A percentile compares a stretch with the other conserved stretches of the same genome.
Evolutionary conservation across 164 flowering plant genomes (phyloP).

Genomic region (Malania oleifera): DNA sequence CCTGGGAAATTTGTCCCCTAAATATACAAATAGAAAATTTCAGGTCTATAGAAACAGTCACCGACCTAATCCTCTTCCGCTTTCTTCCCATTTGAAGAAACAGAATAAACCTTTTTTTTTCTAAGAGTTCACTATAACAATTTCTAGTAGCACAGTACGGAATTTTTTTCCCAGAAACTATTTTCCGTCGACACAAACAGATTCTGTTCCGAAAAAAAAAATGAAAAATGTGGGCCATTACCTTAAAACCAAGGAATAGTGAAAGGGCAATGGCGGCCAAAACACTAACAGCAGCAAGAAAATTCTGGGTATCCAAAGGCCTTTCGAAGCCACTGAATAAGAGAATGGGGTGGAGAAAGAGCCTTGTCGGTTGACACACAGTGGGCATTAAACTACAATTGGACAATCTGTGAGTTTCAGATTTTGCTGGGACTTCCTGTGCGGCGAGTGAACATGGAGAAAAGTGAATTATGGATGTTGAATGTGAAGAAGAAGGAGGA

Average conservation of each 20-base stretch:
- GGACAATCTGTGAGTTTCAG: slow-evolving; percentile 12
- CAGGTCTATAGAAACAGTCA: neutral
- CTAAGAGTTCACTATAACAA: too few species aligned
- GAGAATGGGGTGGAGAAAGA: slow-evolving; percentile 45
- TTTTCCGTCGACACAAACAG: neutral
- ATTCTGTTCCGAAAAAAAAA: neutral
- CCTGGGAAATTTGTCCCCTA: neutral
- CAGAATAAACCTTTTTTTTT: too few species aligned
- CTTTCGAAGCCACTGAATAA: slow-evolving; percentile 37
- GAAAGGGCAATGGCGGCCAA: slow-evolving; percentile 80
- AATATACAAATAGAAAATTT: slow-evolving; percentile 1
- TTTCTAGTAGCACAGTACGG: too few species aligned
- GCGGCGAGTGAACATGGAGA: neutral
- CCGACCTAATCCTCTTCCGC: too few species aligned
- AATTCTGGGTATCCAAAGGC: slow-evolving; percentile 67
- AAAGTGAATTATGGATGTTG: slow-evolving; percentile 1
- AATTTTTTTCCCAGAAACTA: too few species aligned
- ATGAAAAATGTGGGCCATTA: slow-evolving; percentile 7
- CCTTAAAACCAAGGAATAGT: slow-evolving; percentile 81
- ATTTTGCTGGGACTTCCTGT: slow-evolving; percentile 5
- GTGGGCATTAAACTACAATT: slow-evolving; percentile 8
- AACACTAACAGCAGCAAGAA: slow-evolving; percentile 66
- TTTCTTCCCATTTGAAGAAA: too few species aligned
- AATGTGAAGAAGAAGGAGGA: slow-evolving; percentile 15
- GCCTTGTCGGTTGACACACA: slow-evolving; percentile 18